Evolutionary conservation across 2,329 filamentous ascomycete species (phyloP), one percentile per base, ranked within the genome.

Genomic region (Lomentospora prolificans): DNA sequence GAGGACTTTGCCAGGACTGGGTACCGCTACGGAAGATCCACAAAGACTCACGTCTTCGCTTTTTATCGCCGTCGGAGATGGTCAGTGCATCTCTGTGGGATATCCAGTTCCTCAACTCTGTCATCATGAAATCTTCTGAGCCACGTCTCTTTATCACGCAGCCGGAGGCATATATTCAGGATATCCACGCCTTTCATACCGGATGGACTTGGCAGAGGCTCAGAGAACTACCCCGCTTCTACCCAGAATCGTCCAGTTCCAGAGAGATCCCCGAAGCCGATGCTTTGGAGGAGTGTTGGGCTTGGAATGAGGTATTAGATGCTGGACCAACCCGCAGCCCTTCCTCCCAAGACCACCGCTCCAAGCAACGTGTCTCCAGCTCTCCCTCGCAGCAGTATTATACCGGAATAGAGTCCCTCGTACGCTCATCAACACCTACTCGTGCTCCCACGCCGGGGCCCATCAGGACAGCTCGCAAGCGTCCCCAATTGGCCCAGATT

Each of bases 21-120:
- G 78, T 91, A n/a, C 88, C 88, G 4, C 72, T 92, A 17, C 81
- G 87, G 53, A 91, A 91, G 66, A 72, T 89, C 2, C 81, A 87
- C 64, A 89, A 86, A 64, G 85, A 89, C 57, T 84, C 85, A 0
- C 79, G 82, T 25, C 75, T 92, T 5, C 81, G 82, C 1, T 90
- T 90, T 61, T 74, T 91, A 9, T 80, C 79, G 4, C 82, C 82
- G 1, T 74, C 81, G 1, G 88, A 91, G 66, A 87, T 91, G 82
- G 70, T 87, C 36, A 90, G 85, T 1, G 81, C 86, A 0, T 79
- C 83, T 1, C 69, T 84, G 2, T 92, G 88, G 88, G 81, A 84
- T 53, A 80, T 84, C 2, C 75, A 80, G 8, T 91, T 91, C 59
- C 75, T 92, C 27, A 76, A 77, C 52, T 84, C 85, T 51, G 80